A percentile compares a stretch with the other conserved stretches of the same genome.
These are phyloP conservation scores for Ilex paraguariensis DNA, from an alignment of 305 asterid genomes.

Conservation along the genomic window DNA sequence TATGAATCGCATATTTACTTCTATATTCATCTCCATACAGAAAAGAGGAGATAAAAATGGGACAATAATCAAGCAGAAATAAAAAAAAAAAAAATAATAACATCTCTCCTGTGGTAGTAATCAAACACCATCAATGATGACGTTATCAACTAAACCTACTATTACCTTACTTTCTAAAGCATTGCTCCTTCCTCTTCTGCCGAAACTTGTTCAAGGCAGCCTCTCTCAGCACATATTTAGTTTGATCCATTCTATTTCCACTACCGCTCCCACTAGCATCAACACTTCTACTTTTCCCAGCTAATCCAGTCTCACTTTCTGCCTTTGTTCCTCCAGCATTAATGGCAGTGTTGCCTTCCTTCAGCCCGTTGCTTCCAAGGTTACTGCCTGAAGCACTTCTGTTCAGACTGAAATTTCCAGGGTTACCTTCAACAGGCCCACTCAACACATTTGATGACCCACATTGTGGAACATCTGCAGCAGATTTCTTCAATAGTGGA, in stretches of 20 bases:
- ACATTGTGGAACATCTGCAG: conserved; percentile 41
- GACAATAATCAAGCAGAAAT: too few relatives aligned
- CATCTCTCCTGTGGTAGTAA: too few relatives aligned
- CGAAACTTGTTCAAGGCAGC: conserved; percentile 77
- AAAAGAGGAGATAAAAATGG: too few relatives aligned
- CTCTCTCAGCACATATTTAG: conserved; percentile 47
- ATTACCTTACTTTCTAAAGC: conserved; percentile 30
- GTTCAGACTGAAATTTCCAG: conserved; percentile 42
- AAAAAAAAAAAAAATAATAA: too few relatives aligned
- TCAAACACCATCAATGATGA: too few relatives aligned
- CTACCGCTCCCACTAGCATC: conserved; percentile 58
- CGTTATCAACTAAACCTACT: too few relatives aligned
- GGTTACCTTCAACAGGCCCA: conserved; percentile 37
- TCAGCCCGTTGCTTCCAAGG: conserved; percentile 54
- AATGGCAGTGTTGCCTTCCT: conserved; percentile 46
- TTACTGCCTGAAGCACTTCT: conserved; percentile 73
- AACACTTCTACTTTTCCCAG: conserved; percentile 56
- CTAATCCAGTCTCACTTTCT: conserved; percentile 50
- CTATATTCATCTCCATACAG: too few relatives aligned
- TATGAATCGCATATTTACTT: too few relatives aligned
- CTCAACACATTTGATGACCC: conserved; percentile 41
- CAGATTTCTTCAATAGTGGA: conserved; percentile 41
- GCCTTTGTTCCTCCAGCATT: conserved; percentile 41
- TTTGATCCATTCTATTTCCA: conserved; percentile 48
- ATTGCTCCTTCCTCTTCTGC: conserved; percentile 50